Evolutionary conservation across 2,329 filamentous ascomycete species (phyloP).

Genomic region (Drechslera avenae): DNA sequence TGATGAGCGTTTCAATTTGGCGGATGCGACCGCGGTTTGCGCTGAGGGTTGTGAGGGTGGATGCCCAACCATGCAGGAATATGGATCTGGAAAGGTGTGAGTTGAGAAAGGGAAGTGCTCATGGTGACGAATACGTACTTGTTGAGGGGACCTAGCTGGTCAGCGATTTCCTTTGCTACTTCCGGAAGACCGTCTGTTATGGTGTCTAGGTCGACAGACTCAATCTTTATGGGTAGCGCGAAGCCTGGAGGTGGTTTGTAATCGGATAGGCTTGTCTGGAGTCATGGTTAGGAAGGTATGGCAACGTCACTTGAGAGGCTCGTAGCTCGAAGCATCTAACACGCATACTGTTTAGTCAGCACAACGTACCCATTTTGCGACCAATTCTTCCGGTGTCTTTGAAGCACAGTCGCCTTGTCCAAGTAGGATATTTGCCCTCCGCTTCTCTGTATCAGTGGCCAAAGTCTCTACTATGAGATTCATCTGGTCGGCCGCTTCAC

Average conservation of each 20-base stretch:
- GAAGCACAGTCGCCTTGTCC: slow-evolving; percentile 46
- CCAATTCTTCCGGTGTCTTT: slow-evolving; percentile 19
- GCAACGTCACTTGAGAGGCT: neutral
- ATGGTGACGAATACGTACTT: slow-evolving; percentile 23
- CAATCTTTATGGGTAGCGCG: slow-evolving; percentile 65
- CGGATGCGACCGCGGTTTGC: slow-evolving; percentile 71
- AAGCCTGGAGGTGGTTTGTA: slow-evolving; percentile 60
- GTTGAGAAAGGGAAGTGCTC: no score
- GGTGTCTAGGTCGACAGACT: slow-evolving; percentile 53
- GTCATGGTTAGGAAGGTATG: neutral
- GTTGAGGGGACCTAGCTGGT: slow-evolving; percentile 65
- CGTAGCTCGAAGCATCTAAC: no score
- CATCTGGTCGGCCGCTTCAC: slow-evolving; percentile 69
- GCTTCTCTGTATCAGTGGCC: slow-evolving; percentile 52
- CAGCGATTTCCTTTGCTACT: slow-evolving; percentile 51
- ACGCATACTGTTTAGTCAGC: no score
- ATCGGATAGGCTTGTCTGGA: slow-evolving; percentile 52
- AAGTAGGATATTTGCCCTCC: slow-evolving; percentile 64
- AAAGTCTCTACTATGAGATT: slow-evolving; percentile 49
- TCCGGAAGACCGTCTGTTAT: slow-evolving; percentile 49
- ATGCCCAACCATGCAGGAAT: slow-evolving; percentile 73
- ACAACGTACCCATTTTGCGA: slow-evolving; percentile 28
- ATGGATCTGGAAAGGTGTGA: slow-evolving; percentile 54
- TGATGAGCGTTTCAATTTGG: slow-evolving; percentile 65
- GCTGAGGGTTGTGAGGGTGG: slow-evolving; percentile 68